A percentile compares a stretch with the other conserved stretches of the same genome.
phyloP scores from a whole-genome alignment of 2,329 filamentous ascomycete genomes.

The Ceratocystis diversiconidia region DNA sequence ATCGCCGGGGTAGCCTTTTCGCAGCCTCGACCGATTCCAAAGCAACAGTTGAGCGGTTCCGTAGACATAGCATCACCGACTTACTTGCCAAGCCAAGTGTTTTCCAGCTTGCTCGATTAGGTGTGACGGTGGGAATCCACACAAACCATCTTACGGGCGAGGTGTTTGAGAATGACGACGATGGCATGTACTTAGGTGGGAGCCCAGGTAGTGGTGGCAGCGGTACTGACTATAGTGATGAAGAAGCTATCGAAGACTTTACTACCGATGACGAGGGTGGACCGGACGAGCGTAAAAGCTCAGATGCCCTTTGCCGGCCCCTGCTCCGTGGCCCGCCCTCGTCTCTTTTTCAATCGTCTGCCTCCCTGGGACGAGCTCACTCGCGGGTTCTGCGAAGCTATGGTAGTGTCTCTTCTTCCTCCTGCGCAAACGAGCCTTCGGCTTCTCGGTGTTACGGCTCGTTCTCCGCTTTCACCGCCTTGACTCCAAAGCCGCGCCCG shows the following conservation, averaged over 20 bases:
- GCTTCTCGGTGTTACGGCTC: constrained; percentile 18
- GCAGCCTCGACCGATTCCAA: neutral
- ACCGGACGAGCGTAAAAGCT: neutral
- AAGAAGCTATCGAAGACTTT: constrained; percentile 22
- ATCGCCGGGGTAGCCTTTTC: neutral
- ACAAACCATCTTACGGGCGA: constrained; percentile 56
- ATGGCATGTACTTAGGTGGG: constrained; percentile 5
- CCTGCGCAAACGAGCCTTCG: neutral
- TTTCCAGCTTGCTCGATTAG: constrained; percentile 38
- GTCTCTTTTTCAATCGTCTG: neutral
- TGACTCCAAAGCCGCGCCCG: constrained; percentile 26
- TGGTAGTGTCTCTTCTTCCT: neutral
- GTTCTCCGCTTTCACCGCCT: neutral
- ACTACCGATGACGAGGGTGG: constrained; percentile 21
- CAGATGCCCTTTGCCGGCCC: neutral
- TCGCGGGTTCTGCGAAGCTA: too few species aligned
- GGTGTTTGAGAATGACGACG: constrained; percentile 32
- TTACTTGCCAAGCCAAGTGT: constrained; percentile 47
- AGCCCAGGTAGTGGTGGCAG: neutral
- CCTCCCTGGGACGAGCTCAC: too few species aligned
- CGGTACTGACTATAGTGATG: constrained; percentile 20
- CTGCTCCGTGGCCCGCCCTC: neutral
- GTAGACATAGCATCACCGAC: constrained; percentile 13
- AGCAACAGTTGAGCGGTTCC: constrained; percentile 3
- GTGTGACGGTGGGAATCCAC: constrained; percentile 57